phyloP scores from a whole-genome alignment of 306 rosid genomes.

The Quercus berberidifolia region DNA sequence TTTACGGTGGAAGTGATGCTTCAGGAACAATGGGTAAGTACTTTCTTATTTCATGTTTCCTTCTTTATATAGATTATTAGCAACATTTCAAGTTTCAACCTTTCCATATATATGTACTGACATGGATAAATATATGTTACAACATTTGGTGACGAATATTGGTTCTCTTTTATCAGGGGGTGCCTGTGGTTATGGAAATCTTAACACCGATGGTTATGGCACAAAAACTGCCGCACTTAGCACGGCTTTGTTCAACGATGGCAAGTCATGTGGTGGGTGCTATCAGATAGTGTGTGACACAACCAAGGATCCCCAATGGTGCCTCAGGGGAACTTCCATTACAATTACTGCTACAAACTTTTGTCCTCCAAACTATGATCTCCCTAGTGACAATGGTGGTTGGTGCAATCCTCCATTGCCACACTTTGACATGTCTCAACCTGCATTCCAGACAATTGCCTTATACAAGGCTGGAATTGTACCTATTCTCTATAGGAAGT shows the following conservation, averaged over 20 bases:
- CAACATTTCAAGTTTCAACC: too few species aligned
- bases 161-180: conserved; percentile 32
- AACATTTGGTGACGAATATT: neutral
- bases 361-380: conserved; percentile 61
- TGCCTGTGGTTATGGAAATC: conserved; percentile 74
- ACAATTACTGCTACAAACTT: conserved; percentile 69
- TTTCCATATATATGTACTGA: too few species aligned
- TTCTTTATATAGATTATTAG: neutral
- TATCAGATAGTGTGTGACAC: conserved; percentile 54
- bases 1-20: conserved; percentile 71
- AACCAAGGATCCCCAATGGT: conserved; percentile 51
- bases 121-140: neutral
- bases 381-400: conserved; percentile 52
- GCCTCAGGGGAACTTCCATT: conserved; percentile 44
- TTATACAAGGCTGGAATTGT: conserved; percentile 56
- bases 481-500: conserved; percentile 43
- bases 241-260: conserved; percentile 52
- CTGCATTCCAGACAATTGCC: conserved; percentile 48
- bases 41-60: neutral
- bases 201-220: conserved; percentile 52
- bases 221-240: conserved; percentile 63
- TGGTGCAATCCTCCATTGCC: conserved; percentile 72
- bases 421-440: conserved; percentile 65
- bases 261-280: conserved; percentile 66
- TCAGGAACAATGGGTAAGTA: conserved; percentile 62